phyloP scores from a whole-genome alignment of 2,329 filamentous ascomycete species.

The Drechmeria coniospora region DNA sequence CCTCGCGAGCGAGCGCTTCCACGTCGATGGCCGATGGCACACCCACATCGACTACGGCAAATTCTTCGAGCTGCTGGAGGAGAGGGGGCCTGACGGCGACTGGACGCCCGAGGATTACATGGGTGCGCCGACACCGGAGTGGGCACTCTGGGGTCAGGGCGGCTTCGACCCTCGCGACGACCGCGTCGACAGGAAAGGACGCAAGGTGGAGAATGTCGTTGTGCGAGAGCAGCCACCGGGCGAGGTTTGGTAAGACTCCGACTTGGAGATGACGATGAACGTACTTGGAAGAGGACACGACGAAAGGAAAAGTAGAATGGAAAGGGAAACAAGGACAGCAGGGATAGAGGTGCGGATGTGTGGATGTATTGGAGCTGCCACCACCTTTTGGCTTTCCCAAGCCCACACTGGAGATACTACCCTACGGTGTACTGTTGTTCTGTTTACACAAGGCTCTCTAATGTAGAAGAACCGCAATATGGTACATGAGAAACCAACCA shows the following conservation, averaged over 20 bases:
- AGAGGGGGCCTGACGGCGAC: constrained; percentile 44
- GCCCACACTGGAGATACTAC: constrained; percentile 13
- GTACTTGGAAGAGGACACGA: background rate
- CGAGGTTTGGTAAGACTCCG: constrained; percentile 3
- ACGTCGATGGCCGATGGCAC: constrained; percentile 66
- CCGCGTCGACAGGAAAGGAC: constrained; percentile 75
- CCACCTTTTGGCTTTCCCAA: constrained; percentile 16
- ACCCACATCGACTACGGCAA: constrained; percentile 79
- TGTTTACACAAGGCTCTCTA: constrained; percentile 27
- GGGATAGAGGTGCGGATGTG: too few relatives aligned
- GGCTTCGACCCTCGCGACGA: constrained; percentile 87
- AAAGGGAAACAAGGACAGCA: too few relatives aligned
- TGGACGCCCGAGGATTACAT: constrained; percentile 89
- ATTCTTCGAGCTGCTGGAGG: constrained; percentile 76
- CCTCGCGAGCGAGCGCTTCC: constrained; percentile 69
- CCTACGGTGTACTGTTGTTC: constrained; percentile 15
- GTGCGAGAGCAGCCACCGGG: constrained; percentile 14
- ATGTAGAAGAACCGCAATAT: constrained; percentile 22
- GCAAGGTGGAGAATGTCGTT: constrained; percentile 35
- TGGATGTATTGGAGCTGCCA: constrained; percentile 15
- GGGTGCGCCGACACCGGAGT: constrained; percentile 69
- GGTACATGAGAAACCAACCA: too few relatives aligned
- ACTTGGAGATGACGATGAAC: background rate
- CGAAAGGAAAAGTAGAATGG: too few relatives aligned
- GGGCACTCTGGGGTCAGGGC: constrained; percentile 88